These are phyloP conservation scores for Balakata baccata DNA, from an alignment of 345 rosid genomes.

Conservation along the genomic window DNA sequence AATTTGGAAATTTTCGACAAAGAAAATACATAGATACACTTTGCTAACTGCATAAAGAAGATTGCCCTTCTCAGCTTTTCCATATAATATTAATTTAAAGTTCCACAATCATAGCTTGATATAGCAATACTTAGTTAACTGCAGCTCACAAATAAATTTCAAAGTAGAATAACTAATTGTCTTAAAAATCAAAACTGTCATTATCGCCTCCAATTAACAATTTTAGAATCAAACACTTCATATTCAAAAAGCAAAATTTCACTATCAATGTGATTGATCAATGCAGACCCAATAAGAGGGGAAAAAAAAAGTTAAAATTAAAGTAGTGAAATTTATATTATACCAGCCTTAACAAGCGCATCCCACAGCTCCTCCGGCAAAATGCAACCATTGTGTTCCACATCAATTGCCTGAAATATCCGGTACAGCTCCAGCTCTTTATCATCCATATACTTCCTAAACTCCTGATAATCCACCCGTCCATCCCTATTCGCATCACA, in stretches of 20 bases:
- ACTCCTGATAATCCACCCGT: conserved; percentile 80
- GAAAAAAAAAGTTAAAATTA: background rate
- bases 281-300: background rate
- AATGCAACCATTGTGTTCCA: conserved; percentile 79
- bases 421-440: conserved; percentile 70
- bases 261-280: background rate
- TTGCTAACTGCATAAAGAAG: background rate
- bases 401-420: conserved; percentile 72
- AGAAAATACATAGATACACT: background rate
- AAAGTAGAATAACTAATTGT: background rate
- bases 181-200: background rate
- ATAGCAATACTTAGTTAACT: background rate
- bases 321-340: conserved; percentile 21
- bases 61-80: background rate
- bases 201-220: background rate
- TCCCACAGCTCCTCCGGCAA: conserved; percentile 77
- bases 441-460: conserved; percentile 85
- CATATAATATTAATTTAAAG: background rate
- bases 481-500: conserved; percentile 85
- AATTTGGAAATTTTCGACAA: background rate
- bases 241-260: background rate
- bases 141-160: background rate
- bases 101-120: background rate
- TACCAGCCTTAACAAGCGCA: conserved; percentile 79
- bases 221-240: background rate